Base-by-base conservation (phyloP, 805 yeast species). In the Ogataea haglerorum region DNA sequence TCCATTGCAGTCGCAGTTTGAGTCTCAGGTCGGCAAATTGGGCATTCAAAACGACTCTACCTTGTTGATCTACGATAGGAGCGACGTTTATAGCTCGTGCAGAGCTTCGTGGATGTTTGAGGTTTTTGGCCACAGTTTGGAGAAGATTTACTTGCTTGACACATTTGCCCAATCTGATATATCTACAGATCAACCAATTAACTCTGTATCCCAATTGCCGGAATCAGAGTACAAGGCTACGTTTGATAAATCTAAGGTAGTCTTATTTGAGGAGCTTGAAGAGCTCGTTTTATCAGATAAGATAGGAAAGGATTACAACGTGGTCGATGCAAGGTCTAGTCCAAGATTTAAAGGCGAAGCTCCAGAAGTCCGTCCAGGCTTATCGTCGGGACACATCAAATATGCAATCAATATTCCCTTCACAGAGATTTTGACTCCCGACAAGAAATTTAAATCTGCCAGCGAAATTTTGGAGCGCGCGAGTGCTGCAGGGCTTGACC, bases 51-150 rank as follows among this genome's bases (percentile, higher is more conserved):
- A 64, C 18, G 64, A 68, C 36, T 93, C 90, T 49, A 64, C 69
- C 10, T 57, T 93, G 28, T 82, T 93, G 9, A 77, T 93, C 10
- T 93, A 93, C 60, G 99, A 93, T 63, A 80, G 80, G 49, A 73
- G 75, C 35, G 95, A 95, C 2, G 80, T 85, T 47, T 88, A 91
- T 60, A 81, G 95, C 30, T 79, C 90, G 2, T 96, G 97, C 27
- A 73, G 99, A 50, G 95, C 85, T 13, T 90, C 89, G 0, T 93
- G 97, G 96, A 87, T 90, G 51, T 73, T 93, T 53, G 73, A 80
- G 26, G 68, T 84, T 1, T 87, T 85, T 60, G 91, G 91, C 6
- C 97, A 90, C 60, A 60, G 60, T 40, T n/a, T 46, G 2, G 43
- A 42, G 64, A 76, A 36, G 63, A 76, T 89, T 17, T 73, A 69